phyloP scores from a whole-genome alignment of 148 eudicot species.

The Simmondsia chinensis region DNA sequence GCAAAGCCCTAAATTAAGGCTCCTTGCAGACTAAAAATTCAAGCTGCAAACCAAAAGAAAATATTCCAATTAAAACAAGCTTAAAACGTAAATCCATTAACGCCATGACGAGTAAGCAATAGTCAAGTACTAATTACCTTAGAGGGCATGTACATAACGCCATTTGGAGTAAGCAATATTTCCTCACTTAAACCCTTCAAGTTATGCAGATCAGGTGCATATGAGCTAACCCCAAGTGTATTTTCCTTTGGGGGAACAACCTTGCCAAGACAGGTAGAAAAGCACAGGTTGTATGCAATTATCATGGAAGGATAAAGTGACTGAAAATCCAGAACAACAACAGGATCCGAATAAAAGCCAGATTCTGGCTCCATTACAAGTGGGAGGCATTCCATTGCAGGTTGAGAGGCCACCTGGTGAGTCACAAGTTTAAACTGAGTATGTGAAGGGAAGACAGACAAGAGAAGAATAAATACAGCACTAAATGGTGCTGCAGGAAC shows the following conservation, averaged over 20 bases:
- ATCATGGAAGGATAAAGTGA: constrained; percentile 99
- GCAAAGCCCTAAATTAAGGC: not conserved
- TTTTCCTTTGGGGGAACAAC: constrained; percentile 57
- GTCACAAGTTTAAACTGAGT: constrained; percentile 6
- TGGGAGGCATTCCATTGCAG: constrained; percentile 97
- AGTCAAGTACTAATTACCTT: constrained; percentile 27
- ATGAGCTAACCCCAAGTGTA: constrained; percentile 79
- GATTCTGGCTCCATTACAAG: constrained; percentile 99
- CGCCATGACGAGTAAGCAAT: not conserved
- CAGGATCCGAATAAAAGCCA: constrained; percentile 93
- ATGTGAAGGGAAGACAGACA: not conserved
- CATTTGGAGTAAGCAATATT: constrained; percentile 78
- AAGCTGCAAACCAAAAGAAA: not conserved
- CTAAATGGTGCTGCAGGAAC: too few relatives aligned
- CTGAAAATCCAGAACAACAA: constrained; percentile 96
- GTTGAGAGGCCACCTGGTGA: constrained; percentile 83
- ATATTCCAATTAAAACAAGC: not conserved
- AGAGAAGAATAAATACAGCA: too few relatives aligned
- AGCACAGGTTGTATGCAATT: constrained; percentile 96
- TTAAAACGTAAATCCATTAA: not conserved
- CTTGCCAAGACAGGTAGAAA: constrained; percentile 89
- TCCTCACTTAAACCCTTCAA: constrained; percentile 43
- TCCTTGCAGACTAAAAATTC: not conserved
- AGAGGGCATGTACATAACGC: constrained; percentile 85
- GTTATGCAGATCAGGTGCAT: constrained; percentile 44